A percentile compares a stretch with the other conserved stretches of the same genome.
Evolutionary conservation across 495 filamentous ascomycete genomes (phyloP).

Genomic region (Daldinia decipiens): DNA sequence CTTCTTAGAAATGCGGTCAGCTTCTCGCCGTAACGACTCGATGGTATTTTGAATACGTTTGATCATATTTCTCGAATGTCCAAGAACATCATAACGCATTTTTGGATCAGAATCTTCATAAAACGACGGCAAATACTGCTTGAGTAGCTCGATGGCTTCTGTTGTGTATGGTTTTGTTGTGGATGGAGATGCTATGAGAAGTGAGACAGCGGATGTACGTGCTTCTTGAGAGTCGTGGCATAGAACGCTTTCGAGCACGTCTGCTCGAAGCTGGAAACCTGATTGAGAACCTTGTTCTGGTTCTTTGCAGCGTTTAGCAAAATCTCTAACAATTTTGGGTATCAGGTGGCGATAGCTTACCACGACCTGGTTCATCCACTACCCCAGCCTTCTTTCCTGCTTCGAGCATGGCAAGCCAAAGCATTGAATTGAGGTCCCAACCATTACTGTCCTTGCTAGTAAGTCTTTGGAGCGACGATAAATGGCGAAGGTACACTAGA

Average conservation of each 20-base stretch:
- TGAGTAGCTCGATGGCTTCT: slow-evolving; percentile 67
- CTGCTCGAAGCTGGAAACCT: slow-evolving; percentile 27
- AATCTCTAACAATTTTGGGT: background rate
- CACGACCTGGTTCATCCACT: slow-evolving; percentile 70
- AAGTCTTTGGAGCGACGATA: slow-evolving; percentile 49
- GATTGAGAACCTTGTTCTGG: slow-evolving; percentile 21
- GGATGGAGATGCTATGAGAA: slow-evolving; percentile 75
- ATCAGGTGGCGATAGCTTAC: slow-evolving; percentile 57
- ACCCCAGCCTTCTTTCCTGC: slow-evolving; percentile 81
- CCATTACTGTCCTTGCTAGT: slow-evolving; percentile 55
- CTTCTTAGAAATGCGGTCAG: slow-evolving; percentile 32
- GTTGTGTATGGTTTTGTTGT: slow-evolving; percentile 74
- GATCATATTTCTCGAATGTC: slow-evolving; percentile 72
- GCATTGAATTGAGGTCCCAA: slow-evolving; percentile 63
- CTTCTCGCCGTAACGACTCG: slow-evolving; percentile 40
- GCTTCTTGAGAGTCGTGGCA: slow-evolving; percentile 69
- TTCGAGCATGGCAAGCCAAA: slow-evolving; percentile 76
- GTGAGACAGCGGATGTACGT: slow-evolving; percentile 77
- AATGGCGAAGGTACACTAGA: slow-evolving; percentile 63
- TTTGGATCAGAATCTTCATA: slow-evolving; percentile 87
- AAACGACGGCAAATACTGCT: slow-evolving; percentile 69
- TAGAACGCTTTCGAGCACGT: slow-evolving; percentile 64
- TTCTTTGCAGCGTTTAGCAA: slow-evolving; percentile 33
- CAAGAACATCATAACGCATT: slow-evolving; percentile 78
- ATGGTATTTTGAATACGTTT: slow-evolving; percentile 68